Evolutionary conservation across 495 filamentous ascomycete genomes (phyloP), one percentile per base, ranked within the genome.

Genomic region (Penicillium flavigenum): DNA sequence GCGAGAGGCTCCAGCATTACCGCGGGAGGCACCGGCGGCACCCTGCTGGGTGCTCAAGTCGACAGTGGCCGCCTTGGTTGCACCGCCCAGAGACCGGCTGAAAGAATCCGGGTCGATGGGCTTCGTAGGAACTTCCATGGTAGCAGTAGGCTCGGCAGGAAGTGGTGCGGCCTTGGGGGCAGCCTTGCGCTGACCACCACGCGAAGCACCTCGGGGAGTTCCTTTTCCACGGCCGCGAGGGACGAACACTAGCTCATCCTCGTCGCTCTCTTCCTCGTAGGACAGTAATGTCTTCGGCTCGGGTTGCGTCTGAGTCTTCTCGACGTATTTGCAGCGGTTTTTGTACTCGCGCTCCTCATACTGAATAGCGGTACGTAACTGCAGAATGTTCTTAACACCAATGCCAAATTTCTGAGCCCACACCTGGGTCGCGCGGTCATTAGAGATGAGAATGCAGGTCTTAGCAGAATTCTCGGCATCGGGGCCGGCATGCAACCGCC

Each of bases 371-470:
- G 82, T 82, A 27, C 81, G 80, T 45, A 85, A 64, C 56, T 85
- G 83, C 60, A 83, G 80, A 27, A 85, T 81, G 50, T 80, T 80
- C 68, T 85, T 86, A 20, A 76, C 77, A 0, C 72, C 75, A 44
- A 88, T 80, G 10, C 82, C 83, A 54, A 86, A 87, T 44, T 81
- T 81, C 61, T 80, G 76, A 0, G 84, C 84, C 76, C 81, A 84
- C 2, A 74, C 61, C 47, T 81, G 74, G 9, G 82, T 83, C 51
- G 65, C 62, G 0, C 73, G 76, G 57, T 87, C 82, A 59, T 88
- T 87, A 39, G 81, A 83, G 22, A 88, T 73, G 69, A 82, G 62
- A 68, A 85, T 79, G 69, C 73, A 78, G 58, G 46, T 73, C 66
- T 68, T 76, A 29, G 64, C 73, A 45, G 63, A 66, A 29, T 67